Evolutionary conservation across 2,329 filamentous ascomycete species (phyloP), one percentile per base, ranked within the genome.

Genomic region (Cylindrodendrum hubeiense): DNA sequence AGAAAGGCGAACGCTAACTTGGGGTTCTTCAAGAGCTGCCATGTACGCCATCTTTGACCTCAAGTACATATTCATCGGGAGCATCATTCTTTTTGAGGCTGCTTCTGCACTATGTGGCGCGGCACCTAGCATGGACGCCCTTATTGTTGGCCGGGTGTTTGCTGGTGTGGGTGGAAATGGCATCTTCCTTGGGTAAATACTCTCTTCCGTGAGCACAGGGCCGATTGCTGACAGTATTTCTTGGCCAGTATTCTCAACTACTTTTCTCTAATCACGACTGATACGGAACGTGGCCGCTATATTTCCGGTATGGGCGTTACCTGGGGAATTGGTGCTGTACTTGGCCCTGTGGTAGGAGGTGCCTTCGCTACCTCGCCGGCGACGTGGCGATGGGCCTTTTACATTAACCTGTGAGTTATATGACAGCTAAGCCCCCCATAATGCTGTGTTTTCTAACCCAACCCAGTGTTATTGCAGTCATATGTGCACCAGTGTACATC

Each of bases 91-190:
- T 34, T 74, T 75, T 33, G 69, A 72, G 65, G 50, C 74, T 9
- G 77, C 76, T 22, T 77, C 74, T 5, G 65, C 65, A 4, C 72
- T 81, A 6, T 83, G 81, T 47, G 81, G 81, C 17, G 81, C 71
- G 0, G 80, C 81, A 1, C 78, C 78, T 0, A 76, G 61, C 4
- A 82, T 83, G 74, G 71, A 81, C 65, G 77, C 79, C 22, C 69
- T 86, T n/a, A 85, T 86, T 50, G 67, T 83, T 22, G 82, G 82
- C 5, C 75, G 82, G 4, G 80, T 77, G 6, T 75, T 84, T 22
- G 78, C 78, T 61, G 82, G 82, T 55, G 71, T 79, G 21, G 81
- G 82, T 3, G 81, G 81, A 0, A 76, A 73, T 7, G 78, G 79
- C 1, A 74, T 80, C 33, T 75, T 62, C n/a, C 61, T 67, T 53